Evolutionary conservation across 257 asterid species (phyloP), one percentile per base, ranked within the genome.

Genomic region (Striga asiatica): DNA sequence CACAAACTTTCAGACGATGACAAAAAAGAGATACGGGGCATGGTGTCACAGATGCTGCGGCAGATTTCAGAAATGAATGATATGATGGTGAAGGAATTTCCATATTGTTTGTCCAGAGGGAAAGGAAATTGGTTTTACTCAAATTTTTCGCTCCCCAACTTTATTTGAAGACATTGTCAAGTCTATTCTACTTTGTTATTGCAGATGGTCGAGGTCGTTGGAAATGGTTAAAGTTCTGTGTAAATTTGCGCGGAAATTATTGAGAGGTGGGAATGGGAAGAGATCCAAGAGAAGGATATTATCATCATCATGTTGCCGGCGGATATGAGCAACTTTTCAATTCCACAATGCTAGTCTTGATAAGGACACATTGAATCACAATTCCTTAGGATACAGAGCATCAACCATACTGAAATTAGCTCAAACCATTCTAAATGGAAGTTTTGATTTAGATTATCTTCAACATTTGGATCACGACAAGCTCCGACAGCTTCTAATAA

Each of bases 31-130:
- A 9, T 18, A 16, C 29, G 71, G 83, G 61, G 14, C 35, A 85
- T 73, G 55, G 89, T 81, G 50, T n/a, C 31, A 12, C 66, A 85
- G 9, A 81, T 81, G 89, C 11, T 81, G 31, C 68, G 79, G n/a
- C n/a, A n/a, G 16, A 55, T 81, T 24, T 66, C 83, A 5, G 24
- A 11, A 0, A 18, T 43, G 27, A 79, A 81, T 46, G 81, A 73
- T 8, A 21, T 20, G 32, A 67, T 58, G 18, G 62, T 76, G 1
- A 6, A 35, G 22, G 55, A 52, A 18, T n/a, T 81, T 78, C 62
- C 79, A 78, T 1, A 66, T 38, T 2, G 6, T 73, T 21, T 57
- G 64, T 56, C 69, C 70, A 2, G 29, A 48, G 31, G 83, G 81
- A 3, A 66, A 66, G 50, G n/a, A 53, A 7, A 38, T 46, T 2